These are phyloP conservation scores for Trematosphaeria pertusa DNA, from an alignment of 2,329 filamentous ascomycete species.

Conservation along the genomic window DNA sequence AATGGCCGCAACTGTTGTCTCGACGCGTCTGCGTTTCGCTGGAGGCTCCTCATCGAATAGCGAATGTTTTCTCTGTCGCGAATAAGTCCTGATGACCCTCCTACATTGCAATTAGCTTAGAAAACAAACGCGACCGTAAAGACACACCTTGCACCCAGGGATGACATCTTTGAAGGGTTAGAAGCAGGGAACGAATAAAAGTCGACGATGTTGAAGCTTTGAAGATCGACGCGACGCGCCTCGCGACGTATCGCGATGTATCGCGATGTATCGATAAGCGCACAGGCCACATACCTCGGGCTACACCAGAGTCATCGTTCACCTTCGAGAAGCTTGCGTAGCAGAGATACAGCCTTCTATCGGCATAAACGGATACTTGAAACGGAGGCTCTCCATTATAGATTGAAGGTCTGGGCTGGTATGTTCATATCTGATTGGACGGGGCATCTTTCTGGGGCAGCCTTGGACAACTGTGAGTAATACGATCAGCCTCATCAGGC, in stretches of 20 bases:
- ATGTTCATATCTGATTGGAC: no score
- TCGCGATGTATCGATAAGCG: conserved; percentile 23
- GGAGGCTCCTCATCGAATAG: conserved; percentile 41
- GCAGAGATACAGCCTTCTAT: no score
- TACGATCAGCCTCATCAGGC: background rate
- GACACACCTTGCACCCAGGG: conserved; percentile 32
- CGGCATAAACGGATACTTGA: no score
- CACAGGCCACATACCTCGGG: conserved; percentile 15
- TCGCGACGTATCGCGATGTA: no score
- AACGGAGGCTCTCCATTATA: no score
- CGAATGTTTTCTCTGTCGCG: conserved; percentile 41
- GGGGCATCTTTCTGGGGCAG: no score
- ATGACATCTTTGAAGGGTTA: conserved; percentile 28
- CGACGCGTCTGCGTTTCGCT: conserved; percentile 47
- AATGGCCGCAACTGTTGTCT: conserved; percentile 13
- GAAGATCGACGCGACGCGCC: conserved; percentile 27
- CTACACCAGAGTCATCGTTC: background rate
- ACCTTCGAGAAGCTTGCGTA: no score
- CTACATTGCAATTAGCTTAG: conserved; percentile 27
- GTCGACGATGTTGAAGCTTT: conserved; percentile 10
- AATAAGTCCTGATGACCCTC: conserved; percentile 44
- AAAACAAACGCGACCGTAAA: background rate
- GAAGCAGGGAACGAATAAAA: conserved; percentile 14
- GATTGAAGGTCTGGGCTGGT: no score
- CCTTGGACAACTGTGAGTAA: no score